Percentiles rank a stretch among this genome's conserved stretches.
Evolutionary conservation across 2,329 filamentous ascomycete genomes (phyloP).

Genomic region (Zymoseptoria ardabiliae): DNA sequence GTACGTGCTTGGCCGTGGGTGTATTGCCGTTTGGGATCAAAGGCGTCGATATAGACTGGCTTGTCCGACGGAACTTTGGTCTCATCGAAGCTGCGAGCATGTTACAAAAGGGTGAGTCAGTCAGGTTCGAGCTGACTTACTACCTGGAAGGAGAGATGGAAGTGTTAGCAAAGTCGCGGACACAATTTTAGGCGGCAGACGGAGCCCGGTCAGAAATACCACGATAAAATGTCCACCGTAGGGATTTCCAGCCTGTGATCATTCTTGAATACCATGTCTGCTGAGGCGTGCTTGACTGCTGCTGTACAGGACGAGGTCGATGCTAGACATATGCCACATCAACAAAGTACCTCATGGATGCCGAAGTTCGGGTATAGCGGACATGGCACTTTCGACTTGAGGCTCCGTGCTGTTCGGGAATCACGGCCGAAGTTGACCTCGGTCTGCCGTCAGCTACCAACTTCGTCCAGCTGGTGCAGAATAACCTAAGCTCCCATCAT

Average conservation of each 20-base stretch:
- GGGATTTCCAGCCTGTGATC: constrained; percentile 30
- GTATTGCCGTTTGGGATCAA: constrained; percentile 29
- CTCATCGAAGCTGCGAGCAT: constrained; percentile 38
- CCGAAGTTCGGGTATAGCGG: not conserved
- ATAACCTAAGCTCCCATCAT: not conserved
- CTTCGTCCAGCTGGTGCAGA: too few relatives aligned
- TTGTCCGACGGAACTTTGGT: constrained; percentile 40
- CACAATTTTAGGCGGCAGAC: not conserved
- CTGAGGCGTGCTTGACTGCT: not conserved
- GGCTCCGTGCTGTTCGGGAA: not conserved
- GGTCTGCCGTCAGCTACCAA: not conserved
- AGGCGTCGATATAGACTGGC: constrained; percentile 45
- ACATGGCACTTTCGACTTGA: not conserved
- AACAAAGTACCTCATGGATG: too few relatives aligned
- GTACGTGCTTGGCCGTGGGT: constrained; percentile 39
- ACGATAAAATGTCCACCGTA: constrained; percentile 45
- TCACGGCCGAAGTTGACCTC: not conserved
- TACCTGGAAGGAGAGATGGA: not conserved
- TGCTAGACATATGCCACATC: not conserved
- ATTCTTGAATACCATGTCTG: constrained; percentile 14
- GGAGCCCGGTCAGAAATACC: constrained; percentile 14
- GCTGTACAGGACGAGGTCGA: not conserved
- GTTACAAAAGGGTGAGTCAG: not conserved
- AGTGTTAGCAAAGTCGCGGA: not conserved
- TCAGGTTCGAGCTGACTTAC: not conserved